phyloP scores from a whole-genome alignment of 2,329 filamentous ascomycete genomes.

The Cryphonectria carpinicola region DNA sequence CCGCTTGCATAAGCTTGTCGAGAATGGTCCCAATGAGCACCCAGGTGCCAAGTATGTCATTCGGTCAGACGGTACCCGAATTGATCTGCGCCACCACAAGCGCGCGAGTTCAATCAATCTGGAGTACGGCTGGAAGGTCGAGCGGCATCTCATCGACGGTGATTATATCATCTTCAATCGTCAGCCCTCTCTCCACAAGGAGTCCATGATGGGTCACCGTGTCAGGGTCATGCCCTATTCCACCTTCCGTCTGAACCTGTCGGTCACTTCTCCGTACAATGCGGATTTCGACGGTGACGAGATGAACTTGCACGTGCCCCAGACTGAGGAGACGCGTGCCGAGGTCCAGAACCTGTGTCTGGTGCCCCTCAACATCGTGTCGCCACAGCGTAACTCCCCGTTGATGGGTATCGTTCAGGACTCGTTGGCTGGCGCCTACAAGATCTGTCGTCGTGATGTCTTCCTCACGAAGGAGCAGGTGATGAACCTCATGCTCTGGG shows the following conservation, averaged over 20 bases:
- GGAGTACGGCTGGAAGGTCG: constrained; percentile 98
- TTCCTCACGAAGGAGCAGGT: constrained; percentile 90
- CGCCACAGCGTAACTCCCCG: constrained; percentile 92
- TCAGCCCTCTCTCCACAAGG: constrained; percentile 98
- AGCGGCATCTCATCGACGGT: constrained; percentile 92
- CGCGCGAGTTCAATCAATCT: constrained; percentile 83
- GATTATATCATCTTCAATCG: constrained; percentile 99
- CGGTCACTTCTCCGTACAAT: constrained; percentile 98
- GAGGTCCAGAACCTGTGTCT: constrained; percentile 94
- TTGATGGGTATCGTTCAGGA: constrained; percentile 99
- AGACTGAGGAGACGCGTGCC: constrained; percentile 94
- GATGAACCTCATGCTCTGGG: constrained; percentile 97
- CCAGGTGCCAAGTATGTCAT: constrained; percentile 97
- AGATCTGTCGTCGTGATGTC: constrained; percentile 89
- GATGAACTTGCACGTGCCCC: constrained; percentile 99
- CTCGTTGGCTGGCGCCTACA: constrained; percentile 94
- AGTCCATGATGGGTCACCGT: constrained; percentile 99
- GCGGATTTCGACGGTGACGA: constrained; percentile 99
- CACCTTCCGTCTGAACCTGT: constrained; percentile 95
- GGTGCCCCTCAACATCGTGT: constrained; percentile 98
- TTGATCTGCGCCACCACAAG: constrained; percentile 93
- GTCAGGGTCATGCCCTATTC: constrained; percentile 99
- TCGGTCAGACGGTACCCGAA: constrained; percentile 87
- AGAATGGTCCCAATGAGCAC: constrained; percentile 92
- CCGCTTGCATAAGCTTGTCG: constrained; percentile 84